Conservation (phyloP, 2,329 filamentous ascomycete genomes). For the Juglanconis sp. region DNA sequence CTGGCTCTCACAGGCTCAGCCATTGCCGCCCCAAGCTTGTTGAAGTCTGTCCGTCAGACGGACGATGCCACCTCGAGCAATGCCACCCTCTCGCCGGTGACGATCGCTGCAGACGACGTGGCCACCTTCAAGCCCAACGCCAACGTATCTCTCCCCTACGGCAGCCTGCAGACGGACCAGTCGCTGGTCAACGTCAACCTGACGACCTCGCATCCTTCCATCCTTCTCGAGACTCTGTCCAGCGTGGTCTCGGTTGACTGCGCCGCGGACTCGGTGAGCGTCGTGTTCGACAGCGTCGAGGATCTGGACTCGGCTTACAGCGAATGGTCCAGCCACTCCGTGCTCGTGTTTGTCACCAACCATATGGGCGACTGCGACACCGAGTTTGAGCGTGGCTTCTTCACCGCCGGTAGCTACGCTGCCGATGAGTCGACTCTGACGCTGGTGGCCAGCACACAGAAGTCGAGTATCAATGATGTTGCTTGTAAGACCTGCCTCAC, state of each 20-base stretch:
- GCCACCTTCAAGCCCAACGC: neutral
- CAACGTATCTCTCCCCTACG: conserved; percentile 11
- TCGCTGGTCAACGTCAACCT: conserved; percentile 10
- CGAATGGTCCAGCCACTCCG: conserved; percentile 7
- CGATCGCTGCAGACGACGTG: neutral
- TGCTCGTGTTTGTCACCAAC: conserved; percentile 13
- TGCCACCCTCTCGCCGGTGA: conserved; percentile 8
- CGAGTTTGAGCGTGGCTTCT: conserved; percentile 16
- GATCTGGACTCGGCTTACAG: conserved; percentile 8
- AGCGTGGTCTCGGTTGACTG: conserved; percentile 10
- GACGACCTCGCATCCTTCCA: conserved; percentile 2
- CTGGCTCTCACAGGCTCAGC: conserved; percentile 1
- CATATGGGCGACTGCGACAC: conserved; percentile 15
- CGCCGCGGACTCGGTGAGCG: conserved; percentile 8
- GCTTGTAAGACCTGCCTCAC: neutral
- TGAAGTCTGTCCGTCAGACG: conserved; percentile 2
- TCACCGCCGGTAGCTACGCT: conserved; percentile 4
- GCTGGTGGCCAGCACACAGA: conserved; percentile 6
- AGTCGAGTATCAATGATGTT: neutral
- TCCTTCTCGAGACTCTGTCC: conserved; percentile 9
- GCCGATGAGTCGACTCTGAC: conserved; percentile 3
- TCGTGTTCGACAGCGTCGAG: conserved; percentile 8
- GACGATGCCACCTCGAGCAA: conserved; percentile 2
- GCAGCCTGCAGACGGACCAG: neutral
- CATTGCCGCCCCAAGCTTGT: neutral